Conservation (phyloP, 441 rosid genomes). For the Eruca vesicaria region DNA sequence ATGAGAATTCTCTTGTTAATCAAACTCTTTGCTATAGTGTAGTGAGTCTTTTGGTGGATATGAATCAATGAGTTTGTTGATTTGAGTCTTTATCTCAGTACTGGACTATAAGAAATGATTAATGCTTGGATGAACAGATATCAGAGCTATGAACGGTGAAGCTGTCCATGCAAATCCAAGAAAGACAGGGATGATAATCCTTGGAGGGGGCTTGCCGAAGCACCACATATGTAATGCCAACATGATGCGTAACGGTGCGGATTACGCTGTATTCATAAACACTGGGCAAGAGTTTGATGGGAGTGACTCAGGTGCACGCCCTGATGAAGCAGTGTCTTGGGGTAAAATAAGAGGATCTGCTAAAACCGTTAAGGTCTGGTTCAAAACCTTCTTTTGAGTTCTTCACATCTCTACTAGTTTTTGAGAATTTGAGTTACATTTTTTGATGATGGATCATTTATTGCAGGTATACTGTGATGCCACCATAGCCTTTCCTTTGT, state of each 20-base stretch:
- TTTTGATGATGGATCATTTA: constrained; percentile 12
- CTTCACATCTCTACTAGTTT: neutral
- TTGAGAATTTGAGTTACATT: neutral
- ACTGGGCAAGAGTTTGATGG: constrained; percentile 96
- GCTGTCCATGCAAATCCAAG: constrained; percentile 79
- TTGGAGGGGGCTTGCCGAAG: constrained; percentile 93
- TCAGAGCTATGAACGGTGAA: constrained; percentile 78
- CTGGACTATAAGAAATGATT: neutral
- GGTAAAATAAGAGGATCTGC: constrained; percentile 88
- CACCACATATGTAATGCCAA: constrained; percentile 98
- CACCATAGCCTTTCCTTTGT: constrained; percentile 84
- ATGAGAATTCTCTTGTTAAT: neutral
- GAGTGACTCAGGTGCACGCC: constrained; percentile 94
- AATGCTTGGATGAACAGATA: constrained; percentile 46
- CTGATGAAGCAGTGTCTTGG: constrained; percentile 97
- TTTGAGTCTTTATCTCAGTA: neutral
- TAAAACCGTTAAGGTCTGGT: constrained; percentile 69
- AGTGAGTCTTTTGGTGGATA: neutral
- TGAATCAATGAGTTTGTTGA: neutral
- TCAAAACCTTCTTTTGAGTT: neutral
- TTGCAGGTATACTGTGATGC: constrained; percentile 90
- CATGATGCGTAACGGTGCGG: constrained; percentile 99
- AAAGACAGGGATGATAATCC: constrained; percentile 83
- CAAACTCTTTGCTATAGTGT: neutral
- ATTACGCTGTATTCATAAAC: constrained; percentile 87